phyloP scores from a whole-genome alignment of 805 yeast genomes.

The Torulaspora maleeae region DNA sequence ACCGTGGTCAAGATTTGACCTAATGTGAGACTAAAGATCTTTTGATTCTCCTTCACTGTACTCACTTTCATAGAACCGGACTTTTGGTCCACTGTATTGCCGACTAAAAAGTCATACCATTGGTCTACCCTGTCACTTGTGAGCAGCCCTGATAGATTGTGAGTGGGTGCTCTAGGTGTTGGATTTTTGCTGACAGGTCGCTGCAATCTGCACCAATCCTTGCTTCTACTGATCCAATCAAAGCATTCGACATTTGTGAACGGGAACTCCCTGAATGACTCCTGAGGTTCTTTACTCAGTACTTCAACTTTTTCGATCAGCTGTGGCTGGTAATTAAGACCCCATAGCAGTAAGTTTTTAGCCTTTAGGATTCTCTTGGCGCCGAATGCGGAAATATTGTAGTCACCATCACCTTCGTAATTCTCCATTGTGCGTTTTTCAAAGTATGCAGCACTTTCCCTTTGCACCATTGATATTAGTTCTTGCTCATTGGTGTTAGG shows the following conservation, averaged over 20 bases:
- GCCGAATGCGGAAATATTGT: slow-evolving; percentile 30
- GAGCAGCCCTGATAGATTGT: not conserved
- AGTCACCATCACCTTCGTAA: slow-evolving; percentile 13
- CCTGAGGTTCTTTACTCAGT: slow-evolving; percentile 6
- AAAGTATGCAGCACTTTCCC: slow-evolving; percentile 22
- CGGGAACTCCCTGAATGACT: slow-evolving; percentile 22
- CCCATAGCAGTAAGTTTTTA: slow-evolving; percentile 27
- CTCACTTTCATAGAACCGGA: slow-evolving; percentile 6
- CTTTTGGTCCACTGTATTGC: not conserved
- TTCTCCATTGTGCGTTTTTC: slow-evolving; percentile 11
- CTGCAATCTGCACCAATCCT: slow-evolving; percentile 28
- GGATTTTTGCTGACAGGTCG: slow-evolving; percentile 9
- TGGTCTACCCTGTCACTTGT: slow-evolving; percentile 17
- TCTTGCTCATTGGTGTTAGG: slow-evolving; percentile 9
- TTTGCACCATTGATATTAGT: slow-evolving; percentile 21
- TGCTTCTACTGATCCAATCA: slow-evolving; percentile 27
- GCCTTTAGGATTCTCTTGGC: slow-evolving; percentile 26
- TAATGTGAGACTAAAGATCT: slow-evolving; percentile 25
- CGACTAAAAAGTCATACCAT: slow-evolving; percentile 16
- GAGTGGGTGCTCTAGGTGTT: not conserved
- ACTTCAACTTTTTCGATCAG: slow-evolving; percentile 10
- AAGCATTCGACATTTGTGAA: slow-evolving; percentile 25
- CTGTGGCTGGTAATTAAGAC: slow-evolving; percentile 22
- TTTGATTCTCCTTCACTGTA: slow-evolving; percentile 3
- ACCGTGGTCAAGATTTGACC: slow-evolving; percentile 23